These are phyloP conservation scores for Cladorrhinum sp. DNA, from an alignment of 2,329 filamentous ascomycete genomes.

Conservation along the genomic window DNA sequence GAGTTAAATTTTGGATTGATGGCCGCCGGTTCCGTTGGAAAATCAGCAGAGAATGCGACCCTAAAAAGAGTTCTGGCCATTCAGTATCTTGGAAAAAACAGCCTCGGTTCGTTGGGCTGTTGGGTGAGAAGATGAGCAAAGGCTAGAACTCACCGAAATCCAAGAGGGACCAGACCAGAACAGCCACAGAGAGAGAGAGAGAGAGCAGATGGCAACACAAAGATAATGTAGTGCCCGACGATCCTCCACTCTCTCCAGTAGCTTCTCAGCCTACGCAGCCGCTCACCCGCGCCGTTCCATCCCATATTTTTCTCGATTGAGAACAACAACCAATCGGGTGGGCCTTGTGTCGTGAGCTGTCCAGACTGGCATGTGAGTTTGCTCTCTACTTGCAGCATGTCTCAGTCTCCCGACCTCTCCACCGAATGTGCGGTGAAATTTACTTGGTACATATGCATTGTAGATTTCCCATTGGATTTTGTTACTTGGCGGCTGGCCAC, in stretches of 20 bases:
- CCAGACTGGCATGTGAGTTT: slow-evolving; percentile 7
- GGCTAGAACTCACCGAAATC: too few relatives aligned
- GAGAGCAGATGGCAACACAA: neutral
- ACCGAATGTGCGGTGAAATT: slow-evolving; percentile 8
- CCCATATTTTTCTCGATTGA: slow-evolving; percentile 8
- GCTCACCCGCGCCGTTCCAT: neutral
- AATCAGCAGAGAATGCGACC: neutral
- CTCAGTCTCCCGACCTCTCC: too few relatives aligned
- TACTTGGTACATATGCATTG: neutral
- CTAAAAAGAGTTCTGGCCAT: too few relatives aligned
- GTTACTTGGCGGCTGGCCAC: neutral
- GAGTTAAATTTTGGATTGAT: neutral
- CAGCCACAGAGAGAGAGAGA: neutral
- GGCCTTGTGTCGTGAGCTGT: slow-evolving; percentile 5
- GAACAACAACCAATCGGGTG: slow-evolving; percentile 10
- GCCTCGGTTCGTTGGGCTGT: too few relatives aligned
- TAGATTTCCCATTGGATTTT: neutral
- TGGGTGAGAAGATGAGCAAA: too few relatives aligned
- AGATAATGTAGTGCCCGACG: neutral
- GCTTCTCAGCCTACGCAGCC: neutral
- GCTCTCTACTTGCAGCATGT: slow-evolving; percentile 1
- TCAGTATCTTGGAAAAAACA: neutral
- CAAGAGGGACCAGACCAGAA: too few relatives aligned
- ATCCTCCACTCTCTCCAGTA: neutral
- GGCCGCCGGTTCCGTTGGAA: neutral